Conservation (phyloP, 2,329 filamentous ascomycete genomes). For the Metarhizium humberi region DNA sequence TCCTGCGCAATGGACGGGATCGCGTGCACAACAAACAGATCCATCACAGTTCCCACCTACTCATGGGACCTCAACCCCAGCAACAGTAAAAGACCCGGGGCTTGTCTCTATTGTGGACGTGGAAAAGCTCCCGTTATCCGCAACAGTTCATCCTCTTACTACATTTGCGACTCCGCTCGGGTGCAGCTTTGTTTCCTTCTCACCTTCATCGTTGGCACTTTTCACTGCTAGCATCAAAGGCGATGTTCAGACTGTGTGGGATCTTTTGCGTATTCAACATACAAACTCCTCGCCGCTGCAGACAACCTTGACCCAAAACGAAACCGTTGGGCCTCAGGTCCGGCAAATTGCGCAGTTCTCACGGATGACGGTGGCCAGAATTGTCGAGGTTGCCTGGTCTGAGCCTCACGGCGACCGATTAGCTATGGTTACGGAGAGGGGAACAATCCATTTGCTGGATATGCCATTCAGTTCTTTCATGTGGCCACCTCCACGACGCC, state of each 20-base stretch:
- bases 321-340: constrained; percentile 47
- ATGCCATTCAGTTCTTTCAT: constrained; percentile 74
- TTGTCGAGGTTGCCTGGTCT: constrained; percentile 86
- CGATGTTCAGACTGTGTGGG: constrained; percentile 77
- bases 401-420: constrained; percentile 71
- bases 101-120: constrained; percentile 69
- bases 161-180: constrained; percentile 65
- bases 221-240: constrained; percentile 76
- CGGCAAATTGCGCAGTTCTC: constrained; percentile 83
- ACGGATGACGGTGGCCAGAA: constrained; percentile 81
- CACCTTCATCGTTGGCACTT: constrained; percentile 62
- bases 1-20: constrained; percentile 38
- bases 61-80: constrained; percentile 44
- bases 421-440: constrained; percentile 85
- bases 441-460: constrained; percentile 90
- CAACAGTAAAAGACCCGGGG: constrained; percentile 55
- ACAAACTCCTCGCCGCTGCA: constrained; percentile 54
- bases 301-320: constrained; percentile 33
- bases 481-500: constrained; percentile 68
- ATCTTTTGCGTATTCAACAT: constrained; percentile 58
- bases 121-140: constrained; percentile 44
- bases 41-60: constrained; percentile 61
- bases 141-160: constrained; percentile 51
- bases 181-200: constrained; percentile 73
- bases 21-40: constrained; percentile 37